Evolutionary conservation across 2,329 filamentous ascomycete genomes (phyloP).

Genomic region (Eutypella sp.): DNA sequence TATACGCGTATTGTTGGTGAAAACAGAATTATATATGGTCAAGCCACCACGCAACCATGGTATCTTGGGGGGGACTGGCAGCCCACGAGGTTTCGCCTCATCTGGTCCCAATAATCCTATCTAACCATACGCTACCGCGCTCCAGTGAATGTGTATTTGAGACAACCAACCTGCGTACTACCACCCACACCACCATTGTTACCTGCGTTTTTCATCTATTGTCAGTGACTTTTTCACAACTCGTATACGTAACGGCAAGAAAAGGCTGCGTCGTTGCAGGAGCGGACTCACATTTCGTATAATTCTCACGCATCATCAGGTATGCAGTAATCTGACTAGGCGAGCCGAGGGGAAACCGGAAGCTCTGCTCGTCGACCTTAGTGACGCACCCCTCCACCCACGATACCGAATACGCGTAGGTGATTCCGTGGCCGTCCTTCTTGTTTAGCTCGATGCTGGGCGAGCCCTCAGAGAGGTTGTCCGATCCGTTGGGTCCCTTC

Average conservation of each 20-base stretch:
- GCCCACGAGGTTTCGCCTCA: too few relatives aligned
- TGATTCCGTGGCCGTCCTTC: slow-evolving; percentile 4
- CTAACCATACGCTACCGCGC: too few relatives aligned
- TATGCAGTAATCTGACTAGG: slow-evolving; percentile 9
- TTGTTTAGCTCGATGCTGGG: not conserved
- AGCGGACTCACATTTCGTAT: slow-evolving; percentile 13
- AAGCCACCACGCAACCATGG: too few relatives aligned
- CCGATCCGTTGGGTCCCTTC: not conserved
- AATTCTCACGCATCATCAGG: slow-evolving; percentile 10
- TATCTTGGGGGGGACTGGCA: too few relatives aligned
- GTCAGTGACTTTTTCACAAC: too few relatives aligned
- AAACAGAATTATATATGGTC: too few relatives aligned
- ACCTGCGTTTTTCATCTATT: too few relatives aligned
- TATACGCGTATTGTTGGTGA: too few relatives aligned
- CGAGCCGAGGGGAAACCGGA: slow-evolving; percentile 8
- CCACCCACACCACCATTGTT: slow-evolving; percentile 10
- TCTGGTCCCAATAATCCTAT: too few relatives aligned
- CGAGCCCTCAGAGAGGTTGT: not conserved
- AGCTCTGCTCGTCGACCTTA: slow-evolving; percentile 5
- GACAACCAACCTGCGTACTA: slow-evolving; percentile 5
- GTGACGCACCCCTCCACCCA: slow-evolving; percentile 12
- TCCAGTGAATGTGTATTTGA: slow-evolving; percentile 6
- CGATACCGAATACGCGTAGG: slow-evolving; percentile 8
- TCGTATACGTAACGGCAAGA: too few relatives aligned
- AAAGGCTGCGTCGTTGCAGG: too few relatives aligned